Evolutionary conservation across 768 basidiomycete genomes (phyloP), one percentile per base, ranked within the genome.

Genomic region (Leccinum longicurvipes): DNA sequence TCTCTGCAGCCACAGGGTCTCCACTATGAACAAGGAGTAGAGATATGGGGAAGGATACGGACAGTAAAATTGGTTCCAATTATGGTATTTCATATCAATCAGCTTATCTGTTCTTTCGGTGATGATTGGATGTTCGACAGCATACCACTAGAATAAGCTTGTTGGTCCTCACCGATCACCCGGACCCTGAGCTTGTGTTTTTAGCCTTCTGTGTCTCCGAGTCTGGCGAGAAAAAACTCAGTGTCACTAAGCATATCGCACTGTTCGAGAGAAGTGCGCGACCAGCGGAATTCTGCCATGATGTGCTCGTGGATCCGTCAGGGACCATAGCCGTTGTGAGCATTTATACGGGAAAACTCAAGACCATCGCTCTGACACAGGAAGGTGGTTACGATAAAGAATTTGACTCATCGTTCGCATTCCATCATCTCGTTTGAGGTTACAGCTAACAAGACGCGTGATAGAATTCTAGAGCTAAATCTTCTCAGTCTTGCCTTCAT

Each of bases 161-260:
- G 14, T 67, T 90, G 21, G 77, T 90, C 29, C 77, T 92, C 65
- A 79, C 87, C 0, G 88, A 88, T 56, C 89, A 91, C 62, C 89
- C 90, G 1, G 82, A 88, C 31, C 87, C 90, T 9, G 83, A 85
- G 57, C 76, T 92, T 12, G 69, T 91, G 32, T 76, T 91, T 59
- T 73, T 93, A 39, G 66, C 73, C 3, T 87, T 84, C 64, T 67
- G 68, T 3, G 73, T 76, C 34, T 66, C 74, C 31, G 64, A 69
- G 12, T 64, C 56, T 41, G 74, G 72, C 19, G 67, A 67, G 29
- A 59, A 50, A 24, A 51, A 54, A 8, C 69, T 89, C 15, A 66
- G 60, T 3, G 63, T 70, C 12, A 78, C 73, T 19, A 79, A 79
- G 48, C 72, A 76, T 31, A 63, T 87, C 6, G 72, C 81, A 17